phyloP scores from a whole-genome alignment of 2,329 filamentous ascomycete genomes.

The Microsporum canis region DNA sequence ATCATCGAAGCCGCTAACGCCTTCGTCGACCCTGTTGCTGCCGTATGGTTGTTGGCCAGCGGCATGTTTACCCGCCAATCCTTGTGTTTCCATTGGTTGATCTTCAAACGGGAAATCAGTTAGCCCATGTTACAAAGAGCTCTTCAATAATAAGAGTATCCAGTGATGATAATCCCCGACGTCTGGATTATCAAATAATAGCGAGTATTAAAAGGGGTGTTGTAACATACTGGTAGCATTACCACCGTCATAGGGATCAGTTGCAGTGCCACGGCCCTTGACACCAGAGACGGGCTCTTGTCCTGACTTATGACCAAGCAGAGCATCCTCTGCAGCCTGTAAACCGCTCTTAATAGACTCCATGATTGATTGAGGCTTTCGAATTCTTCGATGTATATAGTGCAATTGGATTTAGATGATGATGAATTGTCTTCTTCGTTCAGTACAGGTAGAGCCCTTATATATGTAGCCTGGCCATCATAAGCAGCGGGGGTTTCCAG shows the following conservation, averaged over 20 bases:
- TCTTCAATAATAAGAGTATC: background rate
- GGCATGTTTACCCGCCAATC: background rate
- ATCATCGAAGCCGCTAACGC: background rate
- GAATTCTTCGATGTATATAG: background rate
- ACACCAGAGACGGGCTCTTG: conserved; percentile 62
- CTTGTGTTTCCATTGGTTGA: background rate
- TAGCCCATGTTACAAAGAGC: background rate
- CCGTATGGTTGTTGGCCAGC: background rate
- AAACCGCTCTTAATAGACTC: conserved; percentile 50
- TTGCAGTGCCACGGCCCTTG: conserved; percentile 53
- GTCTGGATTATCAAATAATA: too few species aligned
- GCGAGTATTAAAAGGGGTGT: background rate
- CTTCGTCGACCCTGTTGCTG: background rate
- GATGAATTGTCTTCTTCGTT: background rate
- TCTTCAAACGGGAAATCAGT: background rate
- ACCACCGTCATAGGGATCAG: conserved; percentile 68
- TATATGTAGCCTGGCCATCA: background rate
- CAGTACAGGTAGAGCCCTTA: background rate
- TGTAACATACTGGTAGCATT: conserved; percentile 50
- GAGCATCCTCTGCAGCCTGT: conserved; percentile 37
- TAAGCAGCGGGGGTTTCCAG: background rate
- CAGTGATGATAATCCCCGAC: too few species aligned
- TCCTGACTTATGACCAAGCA: conserved; percentile 27
- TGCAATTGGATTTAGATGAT: background rate
- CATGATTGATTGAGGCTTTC: conserved; percentile 36